Evolutionary conservation across 441 rosid species (phyloP), one percentile per base, ranked within the genome.

Genomic region (Daphne laureola): DNA sequence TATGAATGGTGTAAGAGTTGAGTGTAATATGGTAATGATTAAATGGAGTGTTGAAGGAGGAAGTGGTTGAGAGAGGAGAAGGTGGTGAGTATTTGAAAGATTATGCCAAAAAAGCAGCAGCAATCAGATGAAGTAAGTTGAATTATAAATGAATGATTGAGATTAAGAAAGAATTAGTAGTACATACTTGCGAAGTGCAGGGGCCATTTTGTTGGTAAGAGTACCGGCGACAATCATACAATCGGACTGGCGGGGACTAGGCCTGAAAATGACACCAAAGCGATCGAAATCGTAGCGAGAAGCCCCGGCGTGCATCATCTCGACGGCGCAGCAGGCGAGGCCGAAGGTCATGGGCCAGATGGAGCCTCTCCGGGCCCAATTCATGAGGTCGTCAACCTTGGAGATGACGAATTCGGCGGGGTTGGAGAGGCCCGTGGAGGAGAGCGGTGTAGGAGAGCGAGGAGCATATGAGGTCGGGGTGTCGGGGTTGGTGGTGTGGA

Each of bases 311-410:
- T 92, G 98, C 98, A 92, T 92, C 97, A 92, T 92, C 66, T 92
- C 98, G 8, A 92, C 97, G 31, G 98, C 98, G 70, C 98, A 92
- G 75, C 97, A 89, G 23, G 98, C 98, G 14, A 92, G 84, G 4
- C 98, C 97, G 51, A 92, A 92, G 31, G 98, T 89, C 97, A 92
- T 92, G 57, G 98, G 97, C 98, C 98, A 92, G 67, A 92, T 81
- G 67, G 97, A 92, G 3, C 97, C 97, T 2, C 90, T 79, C 18
- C 96, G 94, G 44, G 93, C 90, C 84, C 87, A 89, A 67, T 92
- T 92, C 73, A 92, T 57, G 61, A 92, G 90, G 64, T 89, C 96
- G 55, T 92, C 98, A 6, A 92, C 96, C 70, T 89, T 92, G 2
- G 96, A 86, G 71, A 92, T 83, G 61, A 89, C 98, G 48, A 41